These are phyloP conservation scores for Tricholoma hemisulphureum DNA, from an alignment of 768 basidiomycete genomes.

Conservation along the genomic window DNA sequence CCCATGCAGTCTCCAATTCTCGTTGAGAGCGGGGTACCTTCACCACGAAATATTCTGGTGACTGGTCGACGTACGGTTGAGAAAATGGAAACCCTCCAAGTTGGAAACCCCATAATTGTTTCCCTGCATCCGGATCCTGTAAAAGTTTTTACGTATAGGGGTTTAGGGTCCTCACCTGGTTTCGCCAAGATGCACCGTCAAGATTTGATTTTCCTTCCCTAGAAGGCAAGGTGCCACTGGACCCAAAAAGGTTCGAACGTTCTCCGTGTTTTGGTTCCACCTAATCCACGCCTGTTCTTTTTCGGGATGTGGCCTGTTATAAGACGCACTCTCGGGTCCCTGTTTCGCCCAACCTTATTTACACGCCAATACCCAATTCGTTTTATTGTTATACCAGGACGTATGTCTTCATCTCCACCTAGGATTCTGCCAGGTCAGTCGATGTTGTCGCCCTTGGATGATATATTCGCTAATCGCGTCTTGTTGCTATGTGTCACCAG, in stretches of 20 bases:
- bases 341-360: neutral
- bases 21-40: neutral
- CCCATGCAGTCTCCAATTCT: no score
- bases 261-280: neutral
- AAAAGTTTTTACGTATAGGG: neutral
- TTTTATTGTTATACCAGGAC: neutral
- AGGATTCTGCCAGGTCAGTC: slow-evolving; percentile 33
- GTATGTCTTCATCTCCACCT: slow-evolving; percentile 2
- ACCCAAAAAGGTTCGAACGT: neutral
- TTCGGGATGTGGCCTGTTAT: slow-evolving; percentile 12
- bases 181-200: neutral
- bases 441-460: neutral
- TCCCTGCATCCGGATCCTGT: neutral
- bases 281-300: neutral
- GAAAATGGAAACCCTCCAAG: neutral
- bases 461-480: neutral
- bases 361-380: neutral
- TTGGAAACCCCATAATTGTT: neutral
- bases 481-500: slow-evolving; percentile 34
- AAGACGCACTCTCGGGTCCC: slow-evolving; percentile 9
- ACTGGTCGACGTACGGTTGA: neutral
- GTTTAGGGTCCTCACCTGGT: neutral
- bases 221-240: neutral
- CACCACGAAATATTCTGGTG: neutral
- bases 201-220: neutral